These are phyloP conservation scores for Prunus salicina DNA, from an alignment of 306 rosid species.

Conservation along the genomic window DNA sequence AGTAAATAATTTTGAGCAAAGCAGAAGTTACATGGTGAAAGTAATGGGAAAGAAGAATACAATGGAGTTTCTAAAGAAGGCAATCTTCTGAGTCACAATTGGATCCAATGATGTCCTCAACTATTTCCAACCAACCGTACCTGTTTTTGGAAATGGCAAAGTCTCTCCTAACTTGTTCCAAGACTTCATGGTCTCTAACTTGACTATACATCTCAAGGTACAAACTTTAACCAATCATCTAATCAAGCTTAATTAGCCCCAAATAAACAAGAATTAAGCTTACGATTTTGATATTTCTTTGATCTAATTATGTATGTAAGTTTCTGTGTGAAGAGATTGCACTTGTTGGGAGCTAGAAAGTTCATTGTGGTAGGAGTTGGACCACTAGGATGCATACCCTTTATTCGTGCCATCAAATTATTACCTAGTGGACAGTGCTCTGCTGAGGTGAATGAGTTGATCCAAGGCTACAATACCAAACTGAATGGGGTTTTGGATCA, in stretches of 20 bases:
- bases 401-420: conserved; percentile 34
- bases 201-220: conserved; percentile 50
- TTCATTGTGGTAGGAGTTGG: conserved; percentile 49
- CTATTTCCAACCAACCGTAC: conserved; percentile 44
- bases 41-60: conserved; percentile 39
- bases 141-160: conserved; percentile 31
- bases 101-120: conserved; percentile 56
- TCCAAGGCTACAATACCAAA: conserved; percentile 39
- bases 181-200: conserved; percentile 47
- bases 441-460: conserved; percentile 33
- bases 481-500: conserved; percentile 23
- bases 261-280: neutral
- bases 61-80: conserved; percentile 35
- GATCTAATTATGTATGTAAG: neutral
- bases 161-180: conserved; percentile 29
- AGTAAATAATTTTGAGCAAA: conserved; percentile 43
- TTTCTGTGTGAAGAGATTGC: conserved; percentile 30
- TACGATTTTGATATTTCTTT: neutral
- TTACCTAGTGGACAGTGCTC: conserved; percentile 33
- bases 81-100: conserved; percentile 46
- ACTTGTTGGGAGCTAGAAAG: conserved; percentile 49
- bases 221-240: neutral
- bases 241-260: neutral
- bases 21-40: conserved; percentile 28
- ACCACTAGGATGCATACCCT: conserved; percentile 59